Evolutionary conservation across 495 filamentous ascomycete species (phyloP).

Genomic region (Neurospora sp.): DNA sequence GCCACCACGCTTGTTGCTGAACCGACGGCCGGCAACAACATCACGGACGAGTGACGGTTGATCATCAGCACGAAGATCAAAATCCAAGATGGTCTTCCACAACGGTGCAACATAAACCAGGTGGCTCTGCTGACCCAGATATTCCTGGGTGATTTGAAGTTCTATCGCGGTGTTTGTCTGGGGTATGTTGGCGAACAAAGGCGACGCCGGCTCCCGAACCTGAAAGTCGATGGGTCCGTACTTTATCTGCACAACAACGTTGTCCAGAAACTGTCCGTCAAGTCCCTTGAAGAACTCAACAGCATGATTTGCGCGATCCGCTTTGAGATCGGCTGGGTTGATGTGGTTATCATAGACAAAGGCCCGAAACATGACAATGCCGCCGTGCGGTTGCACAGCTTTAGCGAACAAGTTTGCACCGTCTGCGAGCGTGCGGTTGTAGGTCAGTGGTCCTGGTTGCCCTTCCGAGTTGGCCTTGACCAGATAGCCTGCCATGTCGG

Average conservation of each 20-base stretch:
- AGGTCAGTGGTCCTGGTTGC: conserved; percentile 58
- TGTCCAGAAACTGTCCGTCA: conserved; percentile 57
- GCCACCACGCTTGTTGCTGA: conserved; percentile 48
- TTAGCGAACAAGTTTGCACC: conserved; percentile 63
- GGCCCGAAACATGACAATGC: conserved; percentile 61
- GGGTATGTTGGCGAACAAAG: conserved; percentile 53
- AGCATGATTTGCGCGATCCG: conserved; percentile 59
- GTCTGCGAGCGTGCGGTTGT: conserved; percentile 58
- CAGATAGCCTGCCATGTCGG: conserved; percentile 59
- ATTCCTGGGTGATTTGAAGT: conserved; percentile 58
- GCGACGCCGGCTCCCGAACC: conserved; percentile 59
- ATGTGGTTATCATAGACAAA: conserved; percentile 57
- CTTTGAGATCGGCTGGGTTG: conserved; percentile 48
- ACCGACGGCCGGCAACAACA: conserved; percentile 49
- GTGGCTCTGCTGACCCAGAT: conserved; percentile 62
- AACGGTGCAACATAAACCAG: conserved; percentile 56
- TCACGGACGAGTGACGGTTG: conserved; percentile 43
- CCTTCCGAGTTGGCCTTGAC: conserved; percentile 70
- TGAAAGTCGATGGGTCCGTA: conserved; percentile 71
- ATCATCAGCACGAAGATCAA: conserved; percentile 51
- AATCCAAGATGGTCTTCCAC: conserved; percentile 58
- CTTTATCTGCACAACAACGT: conserved; percentile 65
- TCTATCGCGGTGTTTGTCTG: conserved; percentile 54
- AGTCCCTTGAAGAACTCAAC: conserved; percentile 56
- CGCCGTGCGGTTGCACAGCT: conserved; percentile 50